A percentile compares a stretch with the other conserved stretches of the same genome.
Evolutionary conservation across 202 grass and related monocot species (phyloP).

Genomic region (Elaeis oleifera): DNA sequence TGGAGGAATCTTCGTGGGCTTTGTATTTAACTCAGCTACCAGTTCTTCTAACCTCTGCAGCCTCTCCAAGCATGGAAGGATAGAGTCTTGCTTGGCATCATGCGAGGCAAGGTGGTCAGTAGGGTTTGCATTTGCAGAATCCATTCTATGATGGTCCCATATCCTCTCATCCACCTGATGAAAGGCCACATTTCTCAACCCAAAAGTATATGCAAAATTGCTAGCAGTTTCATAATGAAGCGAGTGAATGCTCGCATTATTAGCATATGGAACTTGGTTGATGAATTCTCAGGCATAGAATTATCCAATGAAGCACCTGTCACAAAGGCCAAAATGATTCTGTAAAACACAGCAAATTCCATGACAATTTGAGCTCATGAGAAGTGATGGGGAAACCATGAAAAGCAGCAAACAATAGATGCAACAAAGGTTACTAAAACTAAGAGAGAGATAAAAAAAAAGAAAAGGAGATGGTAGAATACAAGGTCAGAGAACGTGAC

Average conservation of each 20-base stretch:
- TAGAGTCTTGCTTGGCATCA: not conserved
- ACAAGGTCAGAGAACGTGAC: too few relatives aligned
- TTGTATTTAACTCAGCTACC: constrained; percentile 20
- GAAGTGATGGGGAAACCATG: too few relatives aligned
- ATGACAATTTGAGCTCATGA: too few relatives aligned
- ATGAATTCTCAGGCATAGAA: not conserved
- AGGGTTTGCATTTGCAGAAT: too few relatives aligned
- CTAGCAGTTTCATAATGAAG: constrained; percentile 3
- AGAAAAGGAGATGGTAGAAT: too few relatives aligned
- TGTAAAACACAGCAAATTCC: too few relatives aligned
- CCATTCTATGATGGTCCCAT: too few relatives aligned
- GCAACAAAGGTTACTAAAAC: too few relatives aligned
- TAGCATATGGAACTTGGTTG: constrained; percentile 4
- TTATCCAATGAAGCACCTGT: constrained; percentile 1
- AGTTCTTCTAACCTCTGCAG: constrained; percentile 39
- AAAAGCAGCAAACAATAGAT: too few relatives aligned
- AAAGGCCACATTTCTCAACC: not conserved
- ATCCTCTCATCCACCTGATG: too few relatives aligned
- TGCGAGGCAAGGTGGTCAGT: not conserved
- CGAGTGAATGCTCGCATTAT: not conserved
- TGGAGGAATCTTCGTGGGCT: constrained; percentile 23
- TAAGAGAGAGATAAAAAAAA: too few relatives aligned
- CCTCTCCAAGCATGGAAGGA: constrained; percentile 33
- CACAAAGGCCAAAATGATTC: not conserved
- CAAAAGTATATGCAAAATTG: constrained; percentile 7